Conservation (phyloP, 495 filamentous ascomycete species). For the Patellaria atrata region DNA sequence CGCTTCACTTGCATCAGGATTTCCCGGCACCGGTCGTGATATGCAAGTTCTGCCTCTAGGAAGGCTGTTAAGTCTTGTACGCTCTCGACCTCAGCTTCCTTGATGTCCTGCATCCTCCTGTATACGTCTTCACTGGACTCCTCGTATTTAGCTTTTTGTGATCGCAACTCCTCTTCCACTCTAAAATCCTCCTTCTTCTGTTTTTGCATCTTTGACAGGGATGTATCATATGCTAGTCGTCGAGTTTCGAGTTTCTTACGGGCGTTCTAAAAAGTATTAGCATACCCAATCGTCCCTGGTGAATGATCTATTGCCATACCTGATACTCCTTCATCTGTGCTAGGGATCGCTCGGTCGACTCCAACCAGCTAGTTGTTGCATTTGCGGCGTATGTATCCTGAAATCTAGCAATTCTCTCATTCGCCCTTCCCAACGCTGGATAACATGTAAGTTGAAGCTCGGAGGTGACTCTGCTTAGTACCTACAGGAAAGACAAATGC, state of each 20-base stretch:
- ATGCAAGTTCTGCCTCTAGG: slow-evolving; percentile 79
- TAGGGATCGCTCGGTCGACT: slow-evolving; percentile 75
- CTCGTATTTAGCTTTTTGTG: slow-evolving; percentile 90
- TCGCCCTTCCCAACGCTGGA: slow-evolving; percentile 34
- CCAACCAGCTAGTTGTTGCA: slow-evolving; percentile 79
- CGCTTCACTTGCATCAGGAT: slow-evolving; percentile 49
- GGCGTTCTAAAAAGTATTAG: slow-evolving; percentile 38
- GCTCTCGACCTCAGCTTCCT: slow-evolving; percentile 76
- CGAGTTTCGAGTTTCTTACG: slow-evolving; percentile 92
- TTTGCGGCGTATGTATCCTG: slow-evolving; percentile 76
- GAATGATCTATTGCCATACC: slow-evolving; percentile 30
- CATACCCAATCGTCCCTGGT: not conserved
- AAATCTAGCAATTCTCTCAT: slow-evolving; percentile 74
- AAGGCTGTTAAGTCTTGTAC: slow-evolving; percentile 68
- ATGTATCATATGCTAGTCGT: slow-evolving; percentile 82
- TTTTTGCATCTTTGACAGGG: slow-evolving; percentile 83
- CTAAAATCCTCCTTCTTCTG: slow-evolving; percentile 86
- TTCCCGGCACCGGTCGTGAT: slow-evolving; percentile 81
- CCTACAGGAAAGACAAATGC: slow-evolving; percentile 70
- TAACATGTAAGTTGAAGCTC: slow-evolving; percentile 1
- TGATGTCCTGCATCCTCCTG: slow-evolving; percentile 91
- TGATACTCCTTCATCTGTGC: slow-evolving; percentile 98
- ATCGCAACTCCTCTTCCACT: slow-evolving; percentile 82
- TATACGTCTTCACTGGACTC: slow-evolving; percentile 88
- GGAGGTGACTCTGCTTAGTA: slow-evolving; percentile 8